Base-by-base conservation (phyloP, 306 rosid genomes). In the Dalbergia oliveri region DNA sequence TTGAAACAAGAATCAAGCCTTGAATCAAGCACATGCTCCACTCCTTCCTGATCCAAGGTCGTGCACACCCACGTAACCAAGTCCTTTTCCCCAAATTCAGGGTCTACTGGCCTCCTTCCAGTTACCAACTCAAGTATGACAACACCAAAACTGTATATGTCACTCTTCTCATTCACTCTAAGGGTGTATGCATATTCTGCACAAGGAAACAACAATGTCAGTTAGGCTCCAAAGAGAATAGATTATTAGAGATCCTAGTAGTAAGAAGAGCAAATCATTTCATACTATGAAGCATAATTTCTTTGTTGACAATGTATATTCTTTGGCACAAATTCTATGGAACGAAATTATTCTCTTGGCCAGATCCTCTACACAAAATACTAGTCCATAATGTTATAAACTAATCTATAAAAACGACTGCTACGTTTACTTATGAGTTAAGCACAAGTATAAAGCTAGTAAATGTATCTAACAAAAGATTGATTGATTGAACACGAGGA, bases 151-250 rank as follows among this genome's bases (percentile, higher is more conserved):
- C 98, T 94, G 87, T 94, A 94, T 65, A 83, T 92, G 84, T 94
- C 98, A 9, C 98, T 94, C 89, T 94, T 94, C 88, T 94, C 98
- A 34, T 94, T 94, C 79, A 94, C 97, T 73, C 97, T 84, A 5
- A 94, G 93, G 0, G 97, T 92, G 83, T 94, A 94, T 11, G 97
- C 98, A 81, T 94, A 92, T 86, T 94, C 98, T 94, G 93, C 84
- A 85, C 50, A 80, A 65, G 11, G 69, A 39, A 76, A 75, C 10
- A 43, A 31, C 19, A 59, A 23, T 18, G 11, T 68, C 51, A 83
- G 6, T 72, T 61, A 41, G 62, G 50, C 75, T 54, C 39, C 73
- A 62, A 69, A 23, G 1, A 73, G 18, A 75, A 69, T 16, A 44
- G 21, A 31, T 0, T 57, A 19, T 15, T 64, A 14, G 56, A 35